A percentile compares a stretch with the other conserved stretches of the same genome.
These are phyloP conservation scores for Iris pallida DNA, from an alignment of 116 monocot genomes.

Conservation along the genomic window DNA sequence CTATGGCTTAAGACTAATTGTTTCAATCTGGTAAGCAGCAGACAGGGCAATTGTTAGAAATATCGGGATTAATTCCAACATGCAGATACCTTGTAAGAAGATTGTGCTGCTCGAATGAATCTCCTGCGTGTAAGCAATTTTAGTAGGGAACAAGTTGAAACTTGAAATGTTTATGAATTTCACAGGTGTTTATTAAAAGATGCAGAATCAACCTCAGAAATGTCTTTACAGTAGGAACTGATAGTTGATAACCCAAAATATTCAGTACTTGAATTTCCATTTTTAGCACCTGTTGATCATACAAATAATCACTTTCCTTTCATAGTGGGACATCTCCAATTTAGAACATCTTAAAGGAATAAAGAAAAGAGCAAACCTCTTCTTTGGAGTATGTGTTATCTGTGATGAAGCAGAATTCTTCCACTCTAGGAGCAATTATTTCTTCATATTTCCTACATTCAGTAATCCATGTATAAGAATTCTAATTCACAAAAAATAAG, in stretches of 20 bases:
- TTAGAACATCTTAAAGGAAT: not conserved
- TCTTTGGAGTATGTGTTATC: slow-evolving; percentile 70
- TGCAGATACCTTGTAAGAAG: slow-evolving; percentile 22
- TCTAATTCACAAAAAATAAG: too few species aligned
- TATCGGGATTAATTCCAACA: too few species aligned
- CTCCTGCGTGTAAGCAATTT: slow-evolving; percentile 27
- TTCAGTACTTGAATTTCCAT: slow-evolving; percentile 70
- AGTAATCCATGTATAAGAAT: too few species aligned
- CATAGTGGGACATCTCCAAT: not conserved
- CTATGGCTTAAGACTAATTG: too few species aligned
- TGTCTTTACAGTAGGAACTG: slow-evolving; percentile 67
- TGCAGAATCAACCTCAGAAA: slow-evolving; percentile 61
- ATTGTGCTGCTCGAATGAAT: slow-evolving; percentile 43
- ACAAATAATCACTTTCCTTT: not conserved
- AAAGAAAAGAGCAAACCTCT: slow-evolving; percentile 42
- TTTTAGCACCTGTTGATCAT: slow-evolving; percentile 49
- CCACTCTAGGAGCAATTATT: slow-evolving; percentile 78
- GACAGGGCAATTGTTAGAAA: too few species aligned
- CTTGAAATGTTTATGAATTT: not conserved
- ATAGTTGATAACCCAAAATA: slow-evolving; percentile 52
- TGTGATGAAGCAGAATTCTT: slow-evolving; percentile 91
- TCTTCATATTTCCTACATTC: slow-evolving; percentile 88
- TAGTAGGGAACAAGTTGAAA: not conserved
- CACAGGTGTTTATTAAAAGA: not conserved
- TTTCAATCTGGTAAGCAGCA: too few species aligned